Evolutionary conservation across 2,329 filamentous ascomycete genomes (phyloP), one percentile per base, ranked within the genome.

Genomic region (Sclerotinia sclerotiorum): DNA sequence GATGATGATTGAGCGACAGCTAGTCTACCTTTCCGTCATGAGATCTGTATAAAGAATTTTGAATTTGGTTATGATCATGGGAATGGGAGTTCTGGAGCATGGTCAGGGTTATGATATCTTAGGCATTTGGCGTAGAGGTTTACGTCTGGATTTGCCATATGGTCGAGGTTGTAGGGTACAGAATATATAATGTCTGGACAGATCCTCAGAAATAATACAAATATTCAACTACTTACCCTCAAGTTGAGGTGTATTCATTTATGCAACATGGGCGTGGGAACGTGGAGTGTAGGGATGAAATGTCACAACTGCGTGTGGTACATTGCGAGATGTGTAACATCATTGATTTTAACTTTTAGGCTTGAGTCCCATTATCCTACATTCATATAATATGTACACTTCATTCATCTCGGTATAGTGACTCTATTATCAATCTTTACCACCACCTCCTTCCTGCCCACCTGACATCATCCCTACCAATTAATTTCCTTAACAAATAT

Each of bases 1-100:
- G 76, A 77, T 69, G 71, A 72, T 52, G 67, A 68, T 54, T 68
- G 48, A 67, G 29, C 29, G n/a, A 35, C 2, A 24, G 17, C 27
- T 21, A 32, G 29, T 51, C 21, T 27, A 21, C 44, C 29, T 35
- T n/a, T 32, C 35, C 5, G 1, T 24, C 13, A 6, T 19, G 6
- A 29, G 21, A 21, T 39, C 5, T 63, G 60, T 52, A 63, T 5
- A 63, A 51, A 63, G 2, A 24, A 19, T 51, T 24, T 21, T 46
- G n/a, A 2, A 8, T 52, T 5, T 13, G 29, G 29, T 39, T 24
- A 15, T 57, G 32, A 5, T 42, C 21, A 63, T 51, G 42, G 46
- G 48, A 63, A 63, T 42, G 6, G 60, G 60, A 63, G 60, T 62
- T 63, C 27, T n/a, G 19, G 13, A 24, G 58, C 32, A 39, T 6